Evolutionary conservation across 768 basidiomycete species (phyloP), one percentile per base, ranked within the genome.

Genomic region (Mycena maculata): DNA sequence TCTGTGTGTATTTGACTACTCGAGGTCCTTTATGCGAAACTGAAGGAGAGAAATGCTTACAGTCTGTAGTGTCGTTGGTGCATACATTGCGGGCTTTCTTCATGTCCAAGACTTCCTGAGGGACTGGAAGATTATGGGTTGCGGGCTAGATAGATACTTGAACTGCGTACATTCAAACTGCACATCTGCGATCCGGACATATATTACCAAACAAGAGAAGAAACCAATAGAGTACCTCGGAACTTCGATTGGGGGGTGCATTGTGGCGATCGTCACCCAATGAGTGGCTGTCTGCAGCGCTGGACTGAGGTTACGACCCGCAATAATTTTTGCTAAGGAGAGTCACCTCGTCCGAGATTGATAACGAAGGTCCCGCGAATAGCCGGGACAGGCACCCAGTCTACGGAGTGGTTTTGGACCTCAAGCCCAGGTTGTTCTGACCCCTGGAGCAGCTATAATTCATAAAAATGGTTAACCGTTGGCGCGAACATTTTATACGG

Each of bases 151-250:
- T n/a, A 5, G 23, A 59, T 47, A 44, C 18, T n/a, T n/a, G n/a
- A n/a, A n/a, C n/a, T 56, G 28, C 56, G 28, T 28, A 59, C 57
- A 59, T 36, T 59, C 22, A 27, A 59, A 48, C 5, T 59, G 33
- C 5, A 48, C 16, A 4, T 86, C 81, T n/a, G 76, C 76, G 18
- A 88, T 75, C 52, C 78, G 72, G n/a, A 83, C 75, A 30, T 74
- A 71, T 65, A 82, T 77, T 15, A 79, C 74, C 59, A 86, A 85
- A 66, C 81, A 86, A 55, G 88, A 86, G 79, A 88, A 88, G 76
- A 87, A 88, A 3, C 86, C 87, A 9, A 88, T 79, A 2, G 88
- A 88, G 75, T 87, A 88, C 11, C 87, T 85, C 2, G 85, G 77
- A 1, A 81, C 84, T 15, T 76, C 60, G 2, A 79, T 76, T 1